Percentiles rank a stretch among this genome's conserved stretches.
phyloP scores from a whole-genome alignment of 306 rosid species.

The Vigna angularis region DNA sequence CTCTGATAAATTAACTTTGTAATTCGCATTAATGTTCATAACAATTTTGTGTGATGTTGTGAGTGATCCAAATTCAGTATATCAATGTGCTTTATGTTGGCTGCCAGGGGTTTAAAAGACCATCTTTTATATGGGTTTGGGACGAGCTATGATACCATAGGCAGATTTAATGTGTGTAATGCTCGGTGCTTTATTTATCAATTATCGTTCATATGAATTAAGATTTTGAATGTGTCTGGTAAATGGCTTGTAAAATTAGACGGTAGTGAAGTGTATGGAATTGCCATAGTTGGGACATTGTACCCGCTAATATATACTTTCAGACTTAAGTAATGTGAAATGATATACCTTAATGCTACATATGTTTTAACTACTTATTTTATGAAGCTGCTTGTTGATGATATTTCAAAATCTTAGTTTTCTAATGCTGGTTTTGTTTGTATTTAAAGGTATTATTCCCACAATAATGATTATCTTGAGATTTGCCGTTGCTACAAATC shows the following conservation, averaged over 20 bases:
- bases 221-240: not conserved
- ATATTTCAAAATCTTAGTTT: conserved; percentile 3
- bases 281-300: not conserved
- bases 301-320: not conserved
- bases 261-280: not conserved
- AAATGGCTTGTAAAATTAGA: not conserved
- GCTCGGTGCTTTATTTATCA: not conserved
- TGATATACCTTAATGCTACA: not conserved
- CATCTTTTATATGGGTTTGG: not conserved
- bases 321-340: not conserved
- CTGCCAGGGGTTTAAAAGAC: not conserved
- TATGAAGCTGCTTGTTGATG: not conserved
- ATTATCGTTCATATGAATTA: not conserved
- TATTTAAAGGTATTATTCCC: conserved; percentile 71
- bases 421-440: conserved; percentile 31
- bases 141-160: too few relatives aligned
- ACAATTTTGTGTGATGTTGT: not conserved
- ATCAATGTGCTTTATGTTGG: not conserved
- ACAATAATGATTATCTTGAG: conserved; percentile 85
- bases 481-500: conserved; percentile 90
- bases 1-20: not conserved
- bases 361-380: conserved; percentile 7
- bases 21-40: not conserved
- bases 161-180: not conserved
- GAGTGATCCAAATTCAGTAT: not conserved